Percentiles rank a stretch among this genome's conserved stretches.
Evolutionary conservation across 345 rosid species (phyloP).

Genomic region (Combretum micranthum): DNA sequence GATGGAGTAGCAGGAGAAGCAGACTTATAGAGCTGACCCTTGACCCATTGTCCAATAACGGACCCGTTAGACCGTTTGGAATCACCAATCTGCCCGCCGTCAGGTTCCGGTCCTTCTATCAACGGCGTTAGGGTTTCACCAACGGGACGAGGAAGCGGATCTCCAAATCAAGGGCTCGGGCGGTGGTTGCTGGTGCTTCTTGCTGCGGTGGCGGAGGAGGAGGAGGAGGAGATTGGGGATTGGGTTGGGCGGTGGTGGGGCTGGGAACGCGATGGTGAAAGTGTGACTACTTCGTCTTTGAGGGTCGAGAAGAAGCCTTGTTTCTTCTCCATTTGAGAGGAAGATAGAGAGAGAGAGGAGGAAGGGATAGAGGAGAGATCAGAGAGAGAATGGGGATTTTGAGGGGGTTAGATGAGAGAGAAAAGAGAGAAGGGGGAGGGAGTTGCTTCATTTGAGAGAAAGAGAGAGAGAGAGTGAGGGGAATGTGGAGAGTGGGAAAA

Average conservation of each 20-base stretch:
- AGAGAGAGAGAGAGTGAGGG: no score
- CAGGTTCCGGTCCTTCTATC: slow-evolving; percentile 96
- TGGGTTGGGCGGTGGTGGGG: slow-evolving; percentile 42
- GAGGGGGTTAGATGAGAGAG: background rate
- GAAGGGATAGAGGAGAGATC: no score
- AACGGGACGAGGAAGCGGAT: slow-evolving; percentile 70
- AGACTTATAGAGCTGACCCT: slow-evolving; percentile 29
- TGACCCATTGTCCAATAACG: slow-evolving; percentile 40
- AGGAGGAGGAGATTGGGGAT: slow-evolving; percentile 38
- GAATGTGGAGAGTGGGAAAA: no score
- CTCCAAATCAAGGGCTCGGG: slow-evolving; percentile 52
- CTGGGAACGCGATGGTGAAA: slow-evolving; percentile 79
- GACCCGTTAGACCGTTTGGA: slow-evolving; percentile 46
- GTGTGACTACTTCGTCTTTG: slow-evolving; percentile 73
- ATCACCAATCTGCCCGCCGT: slow-evolving; percentile 46
- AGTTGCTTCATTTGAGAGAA: no score
- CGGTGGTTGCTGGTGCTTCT: slow-evolving; percentile 24
- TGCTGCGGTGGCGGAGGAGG: slow-evolving; percentile 42
- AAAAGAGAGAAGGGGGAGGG: no score
- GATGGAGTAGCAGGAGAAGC: slow-evolving; percentile 8
- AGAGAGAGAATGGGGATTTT: no score
- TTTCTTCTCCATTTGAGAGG: slow-evolving; percentile 67
- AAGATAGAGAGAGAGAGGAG: background rate
- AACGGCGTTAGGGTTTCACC: slow-evolving; percentile 54
- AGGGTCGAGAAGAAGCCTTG: slow-evolving; percentile 86